These are phyloP conservation scores for Zygosaccharomyces bailii DNA, from an alignment of 805 yeast genomes.

Conservation along the genomic window DNA sequence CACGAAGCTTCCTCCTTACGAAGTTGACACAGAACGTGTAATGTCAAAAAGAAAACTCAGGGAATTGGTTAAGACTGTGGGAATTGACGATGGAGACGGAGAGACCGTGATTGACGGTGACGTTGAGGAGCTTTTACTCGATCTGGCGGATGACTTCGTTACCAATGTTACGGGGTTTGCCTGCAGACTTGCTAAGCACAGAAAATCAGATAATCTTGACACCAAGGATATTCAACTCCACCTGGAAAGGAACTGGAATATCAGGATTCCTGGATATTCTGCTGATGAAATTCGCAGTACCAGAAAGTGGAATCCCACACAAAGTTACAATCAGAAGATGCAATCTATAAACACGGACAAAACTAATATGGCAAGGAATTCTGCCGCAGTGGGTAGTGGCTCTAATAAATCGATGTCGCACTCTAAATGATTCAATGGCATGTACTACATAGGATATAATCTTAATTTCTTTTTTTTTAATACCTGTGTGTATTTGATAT, in stretches of 20 bases:
- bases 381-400: conserved; percentile 7
- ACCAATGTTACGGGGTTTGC: conserved; percentile 89
- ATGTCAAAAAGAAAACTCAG: conserved; percentile 84
- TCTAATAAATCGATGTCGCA: conserved; percentile 14
- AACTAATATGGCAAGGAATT: conserved; percentile 16
- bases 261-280: conserved; percentile 88
- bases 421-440: conserved; percentile 9
- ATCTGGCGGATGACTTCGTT: conserved; percentile 94
- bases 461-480: conserved; percentile 1
- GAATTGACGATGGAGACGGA: conserved; percentile 85
- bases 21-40: conserved; percentile 76
- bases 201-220: conserved; percentile 83
- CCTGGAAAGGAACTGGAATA: conserved; percentile 90
- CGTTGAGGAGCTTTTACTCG: conserved; percentile 85
- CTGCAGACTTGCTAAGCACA: conserved; percentile 89
- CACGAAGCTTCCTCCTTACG: conserved; percentile 74
- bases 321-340: conserved; percentile 60
- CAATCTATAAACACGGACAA: conserved; percentile 41
- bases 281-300: conserved; percentile 84
- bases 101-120: conserved; percentile 92
- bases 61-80: conserved; percentile 79
- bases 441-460: conserved; percentile 4
- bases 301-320: conserved; percentile 66
- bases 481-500: too few species aligned
- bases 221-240: conserved; percentile 89